Percentiles rank a stretch among this genome's conserved stretches.
Evolutionary conservation across 139 green algal genomes (phyloP).

Genomic region (Protoeuglena noctilucae): DNA sequence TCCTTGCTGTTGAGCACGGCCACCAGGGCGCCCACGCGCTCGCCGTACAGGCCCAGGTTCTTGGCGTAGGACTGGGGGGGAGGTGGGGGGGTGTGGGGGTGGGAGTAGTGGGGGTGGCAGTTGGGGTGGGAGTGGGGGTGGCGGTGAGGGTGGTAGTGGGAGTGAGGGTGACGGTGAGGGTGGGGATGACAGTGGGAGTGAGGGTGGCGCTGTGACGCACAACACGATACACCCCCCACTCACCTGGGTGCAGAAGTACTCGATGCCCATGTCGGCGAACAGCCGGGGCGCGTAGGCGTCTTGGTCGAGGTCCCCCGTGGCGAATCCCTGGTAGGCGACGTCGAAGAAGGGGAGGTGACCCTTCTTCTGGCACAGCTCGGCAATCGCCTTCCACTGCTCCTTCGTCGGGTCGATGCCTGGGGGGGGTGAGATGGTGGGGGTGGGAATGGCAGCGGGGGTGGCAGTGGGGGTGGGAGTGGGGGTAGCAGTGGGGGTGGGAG

Average conservation of each 20-base stretch:
- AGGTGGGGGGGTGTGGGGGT: neutral
- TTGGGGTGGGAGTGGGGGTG: too few relatives aligned
- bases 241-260: constrained; percentile 52
- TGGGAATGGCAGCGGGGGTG: too few relatives aligned
- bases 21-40: constrained; percentile 86
- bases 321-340: constrained; percentile 88
- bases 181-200: too few relatives aligned
- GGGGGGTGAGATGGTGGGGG: too few relatives aligned
- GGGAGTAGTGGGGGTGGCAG: too few relatives aligned
- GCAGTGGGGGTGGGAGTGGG: too few relatives aligned
- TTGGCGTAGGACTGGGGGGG: constrained; percentile 63
- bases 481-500: too few relatives aligned
- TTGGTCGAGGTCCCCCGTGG: constrained; percentile 68
- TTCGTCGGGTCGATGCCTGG: constrained; percentile 86
- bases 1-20: constrained; percentile 47
- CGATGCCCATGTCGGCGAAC: constrained; percentile 73
- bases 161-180: too few relatives aligned
- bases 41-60: constrained; percentile 94
- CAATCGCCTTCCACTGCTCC: constrained; percentile 87
- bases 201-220: too few relatives aligned
- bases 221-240: too few relatives aligned
- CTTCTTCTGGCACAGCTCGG: constrained; percentile 54
- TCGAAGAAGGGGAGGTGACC: constrained; percentile 92
- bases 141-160: too few relatives aligned
- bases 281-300: constrained; percentile 74